Evolutionary conservation across 495 filamentous ascomycete genomes (phyloP).

Genomic region (Cercophora newfieldiana): DNA sequence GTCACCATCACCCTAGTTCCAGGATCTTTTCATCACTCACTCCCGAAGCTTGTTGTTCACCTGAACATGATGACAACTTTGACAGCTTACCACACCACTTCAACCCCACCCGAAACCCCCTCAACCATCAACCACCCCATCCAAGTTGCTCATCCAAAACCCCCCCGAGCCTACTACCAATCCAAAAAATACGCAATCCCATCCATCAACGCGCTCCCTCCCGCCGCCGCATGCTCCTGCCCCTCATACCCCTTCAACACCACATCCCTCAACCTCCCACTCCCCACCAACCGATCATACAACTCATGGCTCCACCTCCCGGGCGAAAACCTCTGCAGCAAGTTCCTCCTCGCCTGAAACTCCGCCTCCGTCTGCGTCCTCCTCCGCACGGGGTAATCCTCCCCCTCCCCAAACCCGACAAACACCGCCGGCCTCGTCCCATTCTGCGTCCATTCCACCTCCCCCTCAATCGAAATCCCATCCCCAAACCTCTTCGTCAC

Average conservation of each 20-base stretch:
- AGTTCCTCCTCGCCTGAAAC: constrained; percentile 16
- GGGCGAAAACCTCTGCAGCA: constrained; percentile 4
- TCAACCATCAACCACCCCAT: too few relatives aligned
- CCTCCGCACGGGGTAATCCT: constrained; percentile 20
- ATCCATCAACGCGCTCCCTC: constrained; percentile 20
- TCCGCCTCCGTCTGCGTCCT: constrained; percentile 22
- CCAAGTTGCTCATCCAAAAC: too few relatives aligned
- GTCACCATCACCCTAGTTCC: too few relatives aligned
- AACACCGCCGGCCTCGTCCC: constrained; percentile 17
- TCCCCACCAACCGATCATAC: constrained; percentile 19
- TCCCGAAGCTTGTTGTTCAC: too few relatives aligned
- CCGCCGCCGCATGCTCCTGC: constrained; percentile 21
- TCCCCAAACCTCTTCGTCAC: too few relatives aligned
- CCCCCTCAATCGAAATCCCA: neutral
- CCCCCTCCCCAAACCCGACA: constrained; percentile 20
- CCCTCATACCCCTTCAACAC: constrained; percentile 26
- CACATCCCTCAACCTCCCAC: constrained; percentile 21
- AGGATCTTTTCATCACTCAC: too few relatives aligned
- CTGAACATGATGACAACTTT: too few relatives aligned
- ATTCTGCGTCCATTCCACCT: neutral
- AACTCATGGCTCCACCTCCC: constrained; percentile 17
- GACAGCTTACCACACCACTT: too few relatives aligned
- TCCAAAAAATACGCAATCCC: constrained; percentile 29
- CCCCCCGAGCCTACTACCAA: too few relatives aligned
- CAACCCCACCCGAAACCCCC: too few relatives aligned